phyloP scores from a whole-genome alignment of 345 rosid species.

The Hirschfeldia incana region DNA sequence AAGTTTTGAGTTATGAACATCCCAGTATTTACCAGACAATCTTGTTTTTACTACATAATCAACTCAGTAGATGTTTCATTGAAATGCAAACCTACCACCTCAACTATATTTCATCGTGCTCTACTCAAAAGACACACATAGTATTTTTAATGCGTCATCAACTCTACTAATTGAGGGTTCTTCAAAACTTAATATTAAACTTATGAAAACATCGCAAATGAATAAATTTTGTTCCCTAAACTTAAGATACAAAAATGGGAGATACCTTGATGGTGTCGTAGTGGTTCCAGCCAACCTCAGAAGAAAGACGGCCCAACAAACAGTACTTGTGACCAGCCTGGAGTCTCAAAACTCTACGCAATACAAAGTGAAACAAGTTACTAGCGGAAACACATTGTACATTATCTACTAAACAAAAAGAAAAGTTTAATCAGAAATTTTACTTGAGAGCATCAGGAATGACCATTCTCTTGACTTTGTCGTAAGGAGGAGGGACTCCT shows the following conservation, averaged over 20 bases:
- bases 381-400: background rate
- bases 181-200: background rate
- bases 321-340: slow-evolving; percentile 43
- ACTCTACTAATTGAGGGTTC: background rate
- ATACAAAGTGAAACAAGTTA: background rate
- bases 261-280: slow-evolving; percentile 80
- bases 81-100: background rate
- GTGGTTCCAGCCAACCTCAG: slow-evolving; percentile 88
- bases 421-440: background rate
- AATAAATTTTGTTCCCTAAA: background rate
- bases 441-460: slow-evolving; percentile 90
- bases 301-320: slow-evolving; percentile 66
- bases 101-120: background rate
- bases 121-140: background rate
- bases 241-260: background rate
- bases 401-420: background rate
- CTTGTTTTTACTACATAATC: background rate
- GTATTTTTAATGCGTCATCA: background rate
- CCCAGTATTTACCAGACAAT: background rate
- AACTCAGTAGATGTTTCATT: background rate
- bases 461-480: slow-evolving; percentile 55
- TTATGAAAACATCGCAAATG: background rate
- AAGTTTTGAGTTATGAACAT: background rate
- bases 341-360: slow-evolving; percentile 78
- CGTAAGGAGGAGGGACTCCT: slow-evolving; percentile 67